Base-by-base conservation (phyloP, 345 rosid genomes). In the Brassica nigra region DNA sequence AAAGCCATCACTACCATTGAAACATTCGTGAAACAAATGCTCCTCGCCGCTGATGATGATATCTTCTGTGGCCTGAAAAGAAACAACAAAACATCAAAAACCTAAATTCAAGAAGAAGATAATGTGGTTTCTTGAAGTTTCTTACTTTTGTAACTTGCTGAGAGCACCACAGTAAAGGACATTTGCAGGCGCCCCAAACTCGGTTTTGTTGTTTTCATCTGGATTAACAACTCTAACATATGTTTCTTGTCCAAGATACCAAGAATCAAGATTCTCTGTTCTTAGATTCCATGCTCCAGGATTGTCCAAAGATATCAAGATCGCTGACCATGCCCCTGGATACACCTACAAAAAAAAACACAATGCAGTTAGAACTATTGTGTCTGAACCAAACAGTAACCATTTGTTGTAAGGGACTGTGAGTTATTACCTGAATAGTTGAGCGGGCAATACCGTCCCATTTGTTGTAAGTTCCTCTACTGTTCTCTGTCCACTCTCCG, bases 171-270 rank as follows among this genome's bases (percentile, higher is more conserved):
- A 96, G 73, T 79, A 96, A 62, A 96, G 92, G 30, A 85, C 97
- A 81, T 96, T 96, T 12, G 87, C 97, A 6, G 99, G 99, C 0
- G 88, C 20, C 0, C 92, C 89, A 1, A 96, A 73, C 83, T 96
- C 98, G 8, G 98, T 96, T 78, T 93, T 96, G 91, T 96, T 96
- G 31, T 86, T 93, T 20, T 77, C 86, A 79, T 96, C 98, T 2
- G 99, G 98, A 84, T 96, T 96, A 75, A 96, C 81, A 30, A 96
- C 81, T 84, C 97, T 86, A 80, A 96, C 82, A 75, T 96, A 96
- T 0, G 99, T 96, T 80, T 95, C 99, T 86, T 93, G 98, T 73
- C 99, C 99, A 4, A 95, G 97, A 80, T 95, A 93, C 99, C 99
- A 95, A 3, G 95, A 89, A 82, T 95, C 99, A 0, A 95, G 98